Percentiles rank a stretch among this genome's conserved stretches.
These are phyloP conservation scores for Trametes polyzona DNA, from an alignment of 1,284 basidiomycete species.

Conservation along the genomic window DNA sequence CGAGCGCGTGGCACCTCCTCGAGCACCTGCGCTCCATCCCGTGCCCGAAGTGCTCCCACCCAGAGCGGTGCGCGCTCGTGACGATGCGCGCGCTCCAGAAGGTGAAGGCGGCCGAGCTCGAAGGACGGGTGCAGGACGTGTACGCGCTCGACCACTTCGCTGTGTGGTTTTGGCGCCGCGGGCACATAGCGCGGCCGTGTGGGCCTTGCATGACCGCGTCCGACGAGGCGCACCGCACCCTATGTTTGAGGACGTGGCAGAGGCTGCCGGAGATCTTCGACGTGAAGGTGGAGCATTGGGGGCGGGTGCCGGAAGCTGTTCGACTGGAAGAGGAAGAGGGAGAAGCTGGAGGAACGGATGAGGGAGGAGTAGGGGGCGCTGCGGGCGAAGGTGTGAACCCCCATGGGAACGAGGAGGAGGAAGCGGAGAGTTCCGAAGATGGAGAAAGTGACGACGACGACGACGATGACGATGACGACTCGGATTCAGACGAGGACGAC, in stretches of 20 bases:
- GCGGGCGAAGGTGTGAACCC: too few relatives aligned
- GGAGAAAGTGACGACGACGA: too few relatives aligned
- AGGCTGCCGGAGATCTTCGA: conserved; percentile 4
- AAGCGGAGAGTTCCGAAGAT: too few relatives aligned
- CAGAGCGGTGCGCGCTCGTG: neutral
- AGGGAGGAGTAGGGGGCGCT: neutral
- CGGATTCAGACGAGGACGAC: too few relatives aligned
- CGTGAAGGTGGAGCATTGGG: neutral
- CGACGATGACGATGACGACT: too few relatives aligned
- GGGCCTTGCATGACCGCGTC: neutral
- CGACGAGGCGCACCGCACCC: neutral
- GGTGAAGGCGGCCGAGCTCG: neutral
- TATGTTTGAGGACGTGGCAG: neutral
- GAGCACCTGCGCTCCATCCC: neutral
- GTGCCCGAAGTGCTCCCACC: neutral
- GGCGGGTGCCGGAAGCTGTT: neutral
- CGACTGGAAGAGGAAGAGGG: neutral
- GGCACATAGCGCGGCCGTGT: neutral
- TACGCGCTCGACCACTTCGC: neutral
- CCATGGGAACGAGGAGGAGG: too few relatives aligned
- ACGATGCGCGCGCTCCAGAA: neutral
- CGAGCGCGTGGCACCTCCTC: neutral
- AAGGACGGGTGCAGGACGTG: neutral
- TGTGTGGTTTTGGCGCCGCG: neutral
- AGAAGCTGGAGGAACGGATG: neutral